Conservation (phyloP, 108 stramenopile genomes). For the Epithemia pelagica region DNA sequence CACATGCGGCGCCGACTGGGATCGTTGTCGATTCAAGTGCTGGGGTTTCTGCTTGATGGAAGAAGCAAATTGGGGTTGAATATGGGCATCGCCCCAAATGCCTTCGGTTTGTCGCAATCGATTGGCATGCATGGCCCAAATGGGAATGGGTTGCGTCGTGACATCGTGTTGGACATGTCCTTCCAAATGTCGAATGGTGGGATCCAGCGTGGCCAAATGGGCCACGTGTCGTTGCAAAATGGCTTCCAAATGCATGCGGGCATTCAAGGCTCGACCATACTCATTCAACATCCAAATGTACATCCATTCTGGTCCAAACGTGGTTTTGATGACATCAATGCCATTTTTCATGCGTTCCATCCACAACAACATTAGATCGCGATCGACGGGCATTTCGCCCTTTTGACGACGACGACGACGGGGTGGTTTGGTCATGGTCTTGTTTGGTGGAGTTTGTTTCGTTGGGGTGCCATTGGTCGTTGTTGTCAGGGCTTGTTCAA, state of each 20-base stretch:
- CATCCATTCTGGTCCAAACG: slow-evolving; percentile 29
- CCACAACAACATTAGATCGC: slow-evolving; percentile 21
- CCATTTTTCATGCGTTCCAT: slow-evolving; percentile 30
- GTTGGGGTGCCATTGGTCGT: background rate
- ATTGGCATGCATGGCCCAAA: slow-evolving; percentile 3
- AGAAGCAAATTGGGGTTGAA: background rate
- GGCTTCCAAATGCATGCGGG: slow-evolving; percentile 13
- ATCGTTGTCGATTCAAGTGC: background rate
- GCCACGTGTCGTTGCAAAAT: slow-evolving; percentile 15
- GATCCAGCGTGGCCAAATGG: slow-evolving; percentile 2
- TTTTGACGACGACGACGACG: background rate
- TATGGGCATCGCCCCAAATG: slow-evolving; percentile 5
- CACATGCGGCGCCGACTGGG: background rate
- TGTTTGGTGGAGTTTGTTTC: background rate
- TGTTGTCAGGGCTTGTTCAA: background rate
- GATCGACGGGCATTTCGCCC: background rate
- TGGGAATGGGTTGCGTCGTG: slow-evolving; percentile 26
- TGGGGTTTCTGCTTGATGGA: no score
- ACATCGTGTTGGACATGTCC: slow-evolving; percentile 22
- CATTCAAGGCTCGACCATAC: slow-evolving; percentile 29
- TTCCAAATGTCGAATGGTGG: background rate
- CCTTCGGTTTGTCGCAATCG: slow-evolving; percentile 2
- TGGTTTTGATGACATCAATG: slow-evolving; percentile 24
- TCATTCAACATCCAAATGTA: slow-evolving; percentile 27
- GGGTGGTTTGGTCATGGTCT: background rate